Percentiles rank a stretch among this genome's conserved stretches.
These are phyloP conservation scores for Colletotrichum neosansevieriae DNA, from an alignment of 2,329 filamentous ascomycete species.

Conservation along the genomic window DNA sequence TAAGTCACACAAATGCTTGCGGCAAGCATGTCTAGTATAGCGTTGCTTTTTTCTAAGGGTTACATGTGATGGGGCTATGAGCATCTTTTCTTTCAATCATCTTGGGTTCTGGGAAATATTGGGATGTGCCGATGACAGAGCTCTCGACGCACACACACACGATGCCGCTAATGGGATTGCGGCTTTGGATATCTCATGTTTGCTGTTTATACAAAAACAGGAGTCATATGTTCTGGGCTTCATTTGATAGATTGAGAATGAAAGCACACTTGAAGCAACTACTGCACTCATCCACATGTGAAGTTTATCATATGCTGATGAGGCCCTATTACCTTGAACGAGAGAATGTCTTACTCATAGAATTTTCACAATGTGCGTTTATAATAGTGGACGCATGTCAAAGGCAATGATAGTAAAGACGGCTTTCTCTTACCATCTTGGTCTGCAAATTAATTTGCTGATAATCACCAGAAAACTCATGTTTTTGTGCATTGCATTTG, in stretches of 20 bases:
- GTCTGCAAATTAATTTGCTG: no score
- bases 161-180: conserved; percentile 9
- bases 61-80: conserved; percentile 9
- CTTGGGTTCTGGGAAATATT: conserved; percentile 26
- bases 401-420: no score
- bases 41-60: conserved; percentile 23
- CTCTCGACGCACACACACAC: conserved; percentile 33
- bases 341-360: no score
- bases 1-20: conserved; percentile 35
- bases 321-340: no score
- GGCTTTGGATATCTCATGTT: neutral
- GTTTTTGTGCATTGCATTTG: no score
- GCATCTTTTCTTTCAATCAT: conserved; percentile 22
- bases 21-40: conserved; percentile 7
- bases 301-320: neutral
- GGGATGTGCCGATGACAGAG: conserved; percentile 29
- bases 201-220: conserved; percentile 19
- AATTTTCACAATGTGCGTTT: no score
- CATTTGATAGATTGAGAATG: conserved; percentile 35
- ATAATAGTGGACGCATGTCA: no score
- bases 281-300: neutral
- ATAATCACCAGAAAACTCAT: no score
- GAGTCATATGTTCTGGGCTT: conserved; percentile 25
- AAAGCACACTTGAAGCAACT: conserved; percentile 6
- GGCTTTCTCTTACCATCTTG: no score